phyloP scores from a whole-genome alignment of 169 alveolate genomes.

The Eimeria sp. region DNA sequence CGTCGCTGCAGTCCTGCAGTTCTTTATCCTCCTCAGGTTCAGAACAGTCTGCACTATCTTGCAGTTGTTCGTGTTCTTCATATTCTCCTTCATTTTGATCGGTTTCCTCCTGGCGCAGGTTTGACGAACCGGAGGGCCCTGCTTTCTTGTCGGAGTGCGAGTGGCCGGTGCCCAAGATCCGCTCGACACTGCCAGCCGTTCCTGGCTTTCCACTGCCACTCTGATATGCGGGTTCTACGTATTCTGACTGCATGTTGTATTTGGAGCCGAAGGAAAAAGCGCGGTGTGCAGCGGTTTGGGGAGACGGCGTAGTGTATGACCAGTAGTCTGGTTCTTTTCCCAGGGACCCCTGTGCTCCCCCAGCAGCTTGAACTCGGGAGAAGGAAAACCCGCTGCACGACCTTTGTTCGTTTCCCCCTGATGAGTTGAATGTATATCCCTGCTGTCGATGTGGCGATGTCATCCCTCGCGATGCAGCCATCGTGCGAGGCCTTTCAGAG shows the following conservation, averaged over 20 bases:
- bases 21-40: conserved; percentile 6
- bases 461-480: neutral
- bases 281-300: conserved; percentile 29
- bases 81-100: neutral
- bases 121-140: neutral
- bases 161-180: conserved; percentile 4
- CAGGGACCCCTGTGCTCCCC: conserved; percentile 61
- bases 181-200: neutral
- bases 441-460: conserved; percentile 16
- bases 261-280: conserved; percentile 20
- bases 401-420: neutral
- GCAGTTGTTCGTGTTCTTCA: neutral
- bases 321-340: conserved; percentile 45
- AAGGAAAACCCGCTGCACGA: neutral
- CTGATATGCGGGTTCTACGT: neutral
- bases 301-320: conserved; percentile 13
- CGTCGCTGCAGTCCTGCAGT: neutral
- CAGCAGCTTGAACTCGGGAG: conserved; percentile 59
- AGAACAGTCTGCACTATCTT: conserved; percentile 7
- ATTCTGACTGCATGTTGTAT: neutral
- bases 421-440: neutral
- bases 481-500: neutral
- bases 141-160: neutral
- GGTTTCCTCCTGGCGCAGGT: conserved; percentile 16
- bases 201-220: neutral